Percentiles rank a stretch among this genome's conserved stretches.
Evolutionary conservation across 192 early-diverging fungal species (phyloP).

Genomic region (Coemansia reversa): DNA sequence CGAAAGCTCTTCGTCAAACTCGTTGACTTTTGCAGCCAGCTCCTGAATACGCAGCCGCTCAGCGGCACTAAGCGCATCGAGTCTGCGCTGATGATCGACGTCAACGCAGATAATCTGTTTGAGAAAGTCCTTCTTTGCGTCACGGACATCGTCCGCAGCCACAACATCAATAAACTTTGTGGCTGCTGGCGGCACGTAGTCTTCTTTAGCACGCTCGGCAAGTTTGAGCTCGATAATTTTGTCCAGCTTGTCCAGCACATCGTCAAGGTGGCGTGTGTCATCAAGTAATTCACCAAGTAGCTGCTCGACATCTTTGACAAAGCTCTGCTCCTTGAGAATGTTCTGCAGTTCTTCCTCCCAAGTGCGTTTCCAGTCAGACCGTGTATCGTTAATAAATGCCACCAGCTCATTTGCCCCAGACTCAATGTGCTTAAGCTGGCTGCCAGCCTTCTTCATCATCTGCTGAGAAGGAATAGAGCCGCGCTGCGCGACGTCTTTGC

Average conservation of each 20-base stretch:
- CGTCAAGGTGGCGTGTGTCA: conserved; percentile 60
- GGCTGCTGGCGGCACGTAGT: conserved; percentile 24
- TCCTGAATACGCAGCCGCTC: conserved; percentile 68
- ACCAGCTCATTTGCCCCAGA: conserved; percentile 58
- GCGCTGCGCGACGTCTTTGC: conserved; percentile 69
- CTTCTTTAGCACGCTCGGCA: conserved; percentile 46
- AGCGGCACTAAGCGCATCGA: conserved; percentile 66
- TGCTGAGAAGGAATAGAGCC: conserved; percentile 61
- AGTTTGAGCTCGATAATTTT: conserved; percentile 58
- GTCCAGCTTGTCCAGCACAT: conserved; percentile 64
- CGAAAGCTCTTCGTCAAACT: conserved; percentile 72
- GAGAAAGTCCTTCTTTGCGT: conserved; percentile 66
- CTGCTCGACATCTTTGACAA: conserved; percentile 76
- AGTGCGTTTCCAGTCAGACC: conserved; percentile 75
- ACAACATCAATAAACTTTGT: conserved; percentile 57
- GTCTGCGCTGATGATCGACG: conserved; percentile 62
- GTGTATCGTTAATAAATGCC: conserved; percentile 60
- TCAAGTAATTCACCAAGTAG: conserved; percentile 68
- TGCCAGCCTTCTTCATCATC: conserved; percentile 56
- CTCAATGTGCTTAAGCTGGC: conserved; percentile 56
- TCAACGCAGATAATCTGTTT: conserved; percentile 68
- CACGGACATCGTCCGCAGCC: conserved; percentile 60
- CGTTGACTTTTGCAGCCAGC: conserved; percentile 67
- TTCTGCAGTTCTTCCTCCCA: conserved; percentile 84
- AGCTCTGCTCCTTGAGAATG: conserved; percentile 76